These are phyloP conservation scores for Monosporascus sp. DNA, from an alignment of 2,329 filamentous ascomycete genomes.

Conservation along the genomic window DNA sequence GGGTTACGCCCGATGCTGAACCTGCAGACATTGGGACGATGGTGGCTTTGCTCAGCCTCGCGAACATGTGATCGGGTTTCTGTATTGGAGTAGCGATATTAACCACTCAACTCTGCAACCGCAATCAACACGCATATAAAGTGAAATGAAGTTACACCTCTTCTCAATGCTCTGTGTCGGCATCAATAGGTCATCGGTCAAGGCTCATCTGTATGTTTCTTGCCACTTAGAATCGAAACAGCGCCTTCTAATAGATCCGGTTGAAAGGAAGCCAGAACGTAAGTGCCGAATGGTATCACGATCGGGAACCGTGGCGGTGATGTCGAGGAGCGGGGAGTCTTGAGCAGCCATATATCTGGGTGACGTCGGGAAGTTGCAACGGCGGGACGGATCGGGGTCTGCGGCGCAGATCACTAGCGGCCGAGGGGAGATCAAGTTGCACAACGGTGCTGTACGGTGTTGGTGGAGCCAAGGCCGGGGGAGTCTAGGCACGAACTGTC, in stretches of 20 bases:
- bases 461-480: neutral
- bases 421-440: neutral
- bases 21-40: constrained; percentile 3
- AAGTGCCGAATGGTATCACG: neutral
- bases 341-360: neutral
- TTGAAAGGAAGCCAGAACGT: neutral
- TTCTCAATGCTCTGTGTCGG: no score
- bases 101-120: no score
- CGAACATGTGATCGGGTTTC: neutral
- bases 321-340: neutral
- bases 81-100: no score
- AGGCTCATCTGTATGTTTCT: no score
- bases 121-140: no score
- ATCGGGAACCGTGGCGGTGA: neutral
- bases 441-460: neutral
- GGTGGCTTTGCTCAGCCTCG: neutral
- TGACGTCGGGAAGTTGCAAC: neutral
- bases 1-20: constrained; percentile 1
- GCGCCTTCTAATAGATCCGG: neutral
- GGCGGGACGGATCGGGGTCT: neutral
- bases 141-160: no score
- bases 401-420: neutral
- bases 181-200: no score
- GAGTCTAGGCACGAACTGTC: no score
- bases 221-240: no score